Base-by-base conservation (phyloP, 257 asterid genomes). In the Solanum medicagineum region DNA sequence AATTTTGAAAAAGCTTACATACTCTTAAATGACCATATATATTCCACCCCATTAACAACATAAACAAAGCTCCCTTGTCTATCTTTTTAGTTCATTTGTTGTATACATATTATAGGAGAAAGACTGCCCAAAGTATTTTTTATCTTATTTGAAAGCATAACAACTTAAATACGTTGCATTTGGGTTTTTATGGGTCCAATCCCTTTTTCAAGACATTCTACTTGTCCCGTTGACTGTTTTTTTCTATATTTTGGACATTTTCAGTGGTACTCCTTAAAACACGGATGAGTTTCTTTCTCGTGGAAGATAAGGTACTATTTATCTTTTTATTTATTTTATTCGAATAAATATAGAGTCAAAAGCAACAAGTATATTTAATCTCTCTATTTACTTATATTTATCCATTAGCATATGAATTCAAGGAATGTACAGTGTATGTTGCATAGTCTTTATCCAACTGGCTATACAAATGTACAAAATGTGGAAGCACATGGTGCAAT, bases 131-230 rank as follows among this genome's bases (percentile, higher is more conserved):
- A 83, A n/a, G 60, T 81, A 44, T 40, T 75, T 85, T 51, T 20
- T 57, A 36, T 87, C 68, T 55, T 84, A 45, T 81, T 20, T 73
- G 32, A 36, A 36, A 36, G 42, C 42, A 36, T 36, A 36, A 36
- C 42, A 36, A 32, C 36, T 32, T 36, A 5, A 36, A 32, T 32
- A 1, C 51, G 6, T 40, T 36, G 69, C 10, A 22, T 56, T 85
- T 83, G 88, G 42, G 54, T 88, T 83, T 88, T 86, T 86, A 90
- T 84, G 94, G 92, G 94, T 93, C 89, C 94, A 93, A 84, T 26
- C 68, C 32, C 36, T 7, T 22, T 56, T 88, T 68, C 6, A 86
- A 88, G 91, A 88, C 91, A 88, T 88, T 91, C 91, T 85, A 81
- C 90, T 91, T 92, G 93, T 88, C 88, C 87, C 89, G 87, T 90